phyloP scores from a whole-genome alignment of 164 flowering plant species.

The Aristolochia fimbriata region DNA sequence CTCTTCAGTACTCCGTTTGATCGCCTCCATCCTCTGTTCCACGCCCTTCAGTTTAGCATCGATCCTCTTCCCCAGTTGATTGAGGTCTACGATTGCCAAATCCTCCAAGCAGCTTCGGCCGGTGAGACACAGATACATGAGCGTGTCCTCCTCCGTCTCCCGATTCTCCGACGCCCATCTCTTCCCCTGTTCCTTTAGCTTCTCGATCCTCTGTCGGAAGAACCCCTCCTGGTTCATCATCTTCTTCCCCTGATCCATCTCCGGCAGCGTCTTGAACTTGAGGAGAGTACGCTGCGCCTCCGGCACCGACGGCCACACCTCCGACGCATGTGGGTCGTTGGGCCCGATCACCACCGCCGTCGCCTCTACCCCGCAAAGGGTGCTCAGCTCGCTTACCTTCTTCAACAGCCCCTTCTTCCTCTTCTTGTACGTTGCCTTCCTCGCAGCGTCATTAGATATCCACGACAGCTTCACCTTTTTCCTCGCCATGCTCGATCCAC shows the following conservation, averaged over 20 bases:
- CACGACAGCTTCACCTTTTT: constrained; percentile 59
- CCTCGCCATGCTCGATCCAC: constrained; percentile 21
- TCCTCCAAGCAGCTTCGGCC: constrained; percentile 21
- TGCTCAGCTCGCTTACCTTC: constrained; percentile 56
- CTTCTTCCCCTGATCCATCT: constrained; percentile 63
- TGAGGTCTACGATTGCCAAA: constrained; percentile 26
- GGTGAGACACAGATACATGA: constrained; percentile 31
- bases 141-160: constrained; percentile 27
- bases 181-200: constrained; percentile 38
- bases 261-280: constrained; percentile 43
- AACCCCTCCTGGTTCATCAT: constrained; percentile 62
- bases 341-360: constrained; percentile 13
- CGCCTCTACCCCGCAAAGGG: constrained; percentile 33
- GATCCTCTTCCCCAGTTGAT: constrained; percentile 34
- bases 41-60: constrained; percentile 31
- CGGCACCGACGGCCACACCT: constrained; percentile 42
- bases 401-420: constrained; percentile 55
- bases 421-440: constrained; percentile 59
- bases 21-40: neutral
- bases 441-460: constrained; percentile 42
- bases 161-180: constrained; percentile 39
- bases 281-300: constrained; percentile 33
- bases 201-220: constrained; percentile 34
- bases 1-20: neutral
- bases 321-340: constrained; percentile 34